Base-by-base conservation (phyloP, 129 eudicot species). In the Pittosporum tobira region DNA sequence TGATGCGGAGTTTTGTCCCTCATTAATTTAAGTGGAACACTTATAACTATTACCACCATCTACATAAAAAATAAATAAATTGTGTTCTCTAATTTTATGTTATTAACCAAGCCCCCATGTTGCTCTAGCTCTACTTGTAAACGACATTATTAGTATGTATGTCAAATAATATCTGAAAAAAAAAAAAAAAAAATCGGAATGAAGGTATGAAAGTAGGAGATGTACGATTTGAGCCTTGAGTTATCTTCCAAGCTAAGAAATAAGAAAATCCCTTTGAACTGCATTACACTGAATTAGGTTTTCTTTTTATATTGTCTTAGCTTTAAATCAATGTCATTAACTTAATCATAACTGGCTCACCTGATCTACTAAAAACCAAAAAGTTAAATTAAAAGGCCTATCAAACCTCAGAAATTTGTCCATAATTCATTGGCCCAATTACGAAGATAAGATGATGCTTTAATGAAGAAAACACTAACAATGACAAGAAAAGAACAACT, bases 331-430 rank as follows among this genome's bases (percentile, higher is more conserved):
- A 58, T 59, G 61, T 68, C 57, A 66, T 57, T 62, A 19, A 20
- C 10, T 50, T 64, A 59, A 79, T 74, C 74, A 79, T 67, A 62
- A 23, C 48, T 22, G 37, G 43, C 42, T 59, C 72, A 62, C 67
- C 55, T 16, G 49, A 64, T 40, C 71, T 57, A 54, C 50, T 62
- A 71, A 61, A 27, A 38, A 55, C 54, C 34, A 52, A 29, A 47
- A 37, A 48, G n/a, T 28, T 22, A 7, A 37, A 19, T 31, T 16
- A n/a, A 4, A 18, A n/a, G 29, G 25, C 1, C 20, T 16, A 54
- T 42, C 59, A n/a, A 54, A 34, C n/a, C 24, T 28, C 42, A 2
- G 5, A 28, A 29, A 0, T 61, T 43, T 16, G 24, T 27, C 18
- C 4, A 31, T 4, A 29, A 12, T 12, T 28, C 10, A 26, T 44